Evolutionary conservation across 1,284 basidiomycete species (phyloP).

Genomic region (Somion occarium): DNA sequence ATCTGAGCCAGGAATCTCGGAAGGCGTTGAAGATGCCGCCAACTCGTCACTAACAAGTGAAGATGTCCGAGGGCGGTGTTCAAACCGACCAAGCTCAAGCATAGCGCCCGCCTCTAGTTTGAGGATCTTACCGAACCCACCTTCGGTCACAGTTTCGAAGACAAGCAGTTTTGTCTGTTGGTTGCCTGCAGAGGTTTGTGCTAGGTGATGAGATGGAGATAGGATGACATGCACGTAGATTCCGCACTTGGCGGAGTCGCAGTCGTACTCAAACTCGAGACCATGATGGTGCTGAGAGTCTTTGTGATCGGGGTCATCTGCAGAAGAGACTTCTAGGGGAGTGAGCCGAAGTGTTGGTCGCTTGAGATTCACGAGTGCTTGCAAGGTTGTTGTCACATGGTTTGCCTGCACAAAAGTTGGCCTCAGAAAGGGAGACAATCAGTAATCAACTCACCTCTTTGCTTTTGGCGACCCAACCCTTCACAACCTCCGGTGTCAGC

Average conservation of each 20-base stretch:
- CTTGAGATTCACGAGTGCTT: constrained; percentile 89
- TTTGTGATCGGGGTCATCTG: constrained; percentile 33
- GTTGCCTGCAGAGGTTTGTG: constrained; percentile 32
- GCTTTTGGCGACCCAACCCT: constrained; percentile 77
- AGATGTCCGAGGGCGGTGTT: constrained; percentile 27
- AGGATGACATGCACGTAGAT: constrained; percentile 73
- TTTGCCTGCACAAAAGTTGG: not conserved
- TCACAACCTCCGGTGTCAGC: constrained; percentile 74
- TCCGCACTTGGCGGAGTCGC: constrained; percentile 76
- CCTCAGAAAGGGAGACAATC: not conserved
- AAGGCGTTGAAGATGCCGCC: constrained; percentile 12
- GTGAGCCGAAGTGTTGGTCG: constrained; percentile 73
- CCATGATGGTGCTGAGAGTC: constrained; percentile 60
- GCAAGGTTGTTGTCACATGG: constrained; percentile 84
- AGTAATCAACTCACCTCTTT: constrained; percentile 60
- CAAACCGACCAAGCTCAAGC: constrained; percentile 67
- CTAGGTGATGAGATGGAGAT: constrained; percentile 50
- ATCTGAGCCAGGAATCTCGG: constrained; percentile 12
- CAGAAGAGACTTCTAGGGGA: constrained; percentile 49
- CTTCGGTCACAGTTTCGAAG: constrained; percentile 70
- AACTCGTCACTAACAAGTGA: constrained; percentile 16
- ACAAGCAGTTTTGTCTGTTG: constrained; percentile 53
- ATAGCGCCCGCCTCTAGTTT: constrained; percentile 71
- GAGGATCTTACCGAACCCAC: constrained; percentile 75
- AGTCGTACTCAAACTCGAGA: constrained; percentile 87